These are phyloP conservation scores for Geosmithia flava DNA, from an alignment of 2,329 filamentous ascomycete genomes.

Conservation along the genomic window DNA sequence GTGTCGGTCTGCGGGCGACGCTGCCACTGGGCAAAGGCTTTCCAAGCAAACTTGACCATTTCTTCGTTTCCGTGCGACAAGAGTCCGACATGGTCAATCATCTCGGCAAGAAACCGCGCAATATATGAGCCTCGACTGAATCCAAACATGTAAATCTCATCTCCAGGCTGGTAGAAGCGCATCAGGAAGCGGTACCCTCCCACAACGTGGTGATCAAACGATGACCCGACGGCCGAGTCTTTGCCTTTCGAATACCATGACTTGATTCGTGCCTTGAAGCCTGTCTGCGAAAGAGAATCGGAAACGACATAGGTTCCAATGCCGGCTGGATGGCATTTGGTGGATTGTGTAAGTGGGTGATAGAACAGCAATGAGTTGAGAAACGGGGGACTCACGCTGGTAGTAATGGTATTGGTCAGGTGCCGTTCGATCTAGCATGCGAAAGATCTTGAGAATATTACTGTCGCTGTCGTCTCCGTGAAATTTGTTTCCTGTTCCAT, in stretches of 20 bases:
- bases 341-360: no score
- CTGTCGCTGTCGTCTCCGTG: constrained; percentile 50
- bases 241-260: constrained; percentile 63
- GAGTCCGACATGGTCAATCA: constrained; percentile 73
- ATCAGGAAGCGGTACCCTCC: constrained; percentile 72
- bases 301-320: constrained; percentile 64
- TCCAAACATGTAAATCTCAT: constrained; percentile 61
- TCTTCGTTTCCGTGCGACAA: constrained; percentile 76
- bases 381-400: constrained; percentile 41
- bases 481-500: constrained; percentile 53
- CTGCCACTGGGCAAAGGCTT: constrained; percentile 65
- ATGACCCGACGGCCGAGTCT: constrained; percentile 68
- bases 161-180: constrained; percentile 54
- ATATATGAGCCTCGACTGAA: constrained; percentile 65
- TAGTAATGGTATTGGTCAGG: constrained; percentile 53
- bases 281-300: constrained; percentile 44
- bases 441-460: constrained; percentile 59
- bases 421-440: constrained; percentile 53
- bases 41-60: constrained; percentile 76
- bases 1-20: constrained; percentile 35
- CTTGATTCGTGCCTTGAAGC: constrained; percentile 40
- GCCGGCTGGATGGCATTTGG: constrained; percentile 43
- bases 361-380: no score
- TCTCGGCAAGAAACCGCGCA: constrained; percentile 66
- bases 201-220: constrained; percentile 73